Conservation (phyloP, 2,329 filamentous ascomycete genomes). For the Coccinonectria pachysandricola region DNA sequence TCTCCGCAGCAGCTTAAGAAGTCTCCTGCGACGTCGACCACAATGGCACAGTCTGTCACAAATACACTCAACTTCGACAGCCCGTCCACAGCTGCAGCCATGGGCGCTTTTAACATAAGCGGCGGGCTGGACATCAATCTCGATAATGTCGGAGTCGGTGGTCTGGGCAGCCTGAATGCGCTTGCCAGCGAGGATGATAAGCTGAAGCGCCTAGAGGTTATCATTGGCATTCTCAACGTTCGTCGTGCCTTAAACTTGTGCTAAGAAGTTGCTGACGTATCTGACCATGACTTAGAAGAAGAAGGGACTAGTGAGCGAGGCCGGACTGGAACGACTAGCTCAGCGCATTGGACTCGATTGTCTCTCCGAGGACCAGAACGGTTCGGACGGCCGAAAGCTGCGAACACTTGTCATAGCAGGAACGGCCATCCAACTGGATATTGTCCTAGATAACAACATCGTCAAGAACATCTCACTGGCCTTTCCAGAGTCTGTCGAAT, state of each 20-base stretch:
- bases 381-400: constrained; percentile 36
- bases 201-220: constrained; percentile 41
- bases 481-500: constrained; percentile 49
- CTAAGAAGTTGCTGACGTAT: constrained; percentile 1
- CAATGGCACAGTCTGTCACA: constrained; percentile 36
- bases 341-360: constrained; percentile 56
- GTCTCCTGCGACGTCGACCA: constrained; percentile 44
- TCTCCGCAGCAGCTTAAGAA: constrained; percentile 57
- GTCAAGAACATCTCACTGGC: constrained; percentile 53
- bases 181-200: constrained; percentile 44
- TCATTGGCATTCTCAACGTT: constrained; percentile 41
- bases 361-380: constrained; percentile 45
- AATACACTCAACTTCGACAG: constrained; percentile 51
- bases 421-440: constrained; percentile 49
- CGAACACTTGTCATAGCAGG: constrained; percentile 53
- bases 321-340: constrained; percentile 62
- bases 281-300: constrained; percentile 22
- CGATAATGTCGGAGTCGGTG: constrained; percentile 39
- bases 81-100: constrained; percentile 51
- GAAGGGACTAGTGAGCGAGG: constrained; percentile 60
- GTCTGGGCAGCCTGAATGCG: constrained; percentile 30
- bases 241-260: constrained; percentile 6
- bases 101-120: constrained; percentile 44
- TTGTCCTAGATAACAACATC: constrained; percentile 50
- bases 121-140: constrained; percentile 41